Conservation (phyloP, 2,329 filamentous ascomycete species). For the Penicillium palitans region DNA sequence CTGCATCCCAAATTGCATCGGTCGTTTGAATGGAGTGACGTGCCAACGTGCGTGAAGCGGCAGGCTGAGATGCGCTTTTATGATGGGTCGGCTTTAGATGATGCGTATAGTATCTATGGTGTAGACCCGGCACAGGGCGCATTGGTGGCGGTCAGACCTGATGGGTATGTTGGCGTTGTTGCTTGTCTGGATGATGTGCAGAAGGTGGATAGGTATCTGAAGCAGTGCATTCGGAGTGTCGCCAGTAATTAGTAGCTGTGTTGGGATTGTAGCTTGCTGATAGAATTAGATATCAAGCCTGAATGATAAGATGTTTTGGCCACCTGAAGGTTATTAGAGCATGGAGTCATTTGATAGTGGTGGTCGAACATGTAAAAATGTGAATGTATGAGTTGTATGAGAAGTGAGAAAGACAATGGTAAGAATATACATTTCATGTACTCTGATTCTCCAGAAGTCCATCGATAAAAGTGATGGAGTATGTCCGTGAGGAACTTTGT, state of each 20-base stretch:
- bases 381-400: neutral
- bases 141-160: slow-evolving; percentile 39
- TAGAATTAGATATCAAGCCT: neutral
- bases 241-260: neutral
- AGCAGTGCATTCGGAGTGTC: neutral
- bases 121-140: slow-evolving; percentile 33
- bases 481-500: neutral
- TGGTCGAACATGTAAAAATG: neutral
- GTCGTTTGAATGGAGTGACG: slow-evolving; percentile 33
- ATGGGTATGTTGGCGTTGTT: slow-evolving; percentile 38
- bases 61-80: slow-evolving; percentile 39
- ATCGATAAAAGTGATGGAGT: neutral
- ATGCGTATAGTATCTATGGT: slow-evolving; percentile 39
- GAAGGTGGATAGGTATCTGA: neutral
- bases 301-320: neutral
- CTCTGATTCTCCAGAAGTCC: neutral
- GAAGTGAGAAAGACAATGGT: neutral
- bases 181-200: neutral
- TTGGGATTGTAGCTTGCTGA: too few species aligned
- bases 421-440: slow-evolving; percentile 1
- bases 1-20: slow-evolving; percentile 31
- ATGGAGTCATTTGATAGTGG: neutral
- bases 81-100: slow-evolving; percentile 31
- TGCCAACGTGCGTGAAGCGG: slow-evolving; percentile 31
- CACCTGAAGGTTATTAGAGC: neutral